Percentiles rank a stretch among this genome's conserved stretches.
phyloP scores from a whole-genome alignment of 2,329 filamentous ascomycete species.

The Neurospora sp. region DNA sequence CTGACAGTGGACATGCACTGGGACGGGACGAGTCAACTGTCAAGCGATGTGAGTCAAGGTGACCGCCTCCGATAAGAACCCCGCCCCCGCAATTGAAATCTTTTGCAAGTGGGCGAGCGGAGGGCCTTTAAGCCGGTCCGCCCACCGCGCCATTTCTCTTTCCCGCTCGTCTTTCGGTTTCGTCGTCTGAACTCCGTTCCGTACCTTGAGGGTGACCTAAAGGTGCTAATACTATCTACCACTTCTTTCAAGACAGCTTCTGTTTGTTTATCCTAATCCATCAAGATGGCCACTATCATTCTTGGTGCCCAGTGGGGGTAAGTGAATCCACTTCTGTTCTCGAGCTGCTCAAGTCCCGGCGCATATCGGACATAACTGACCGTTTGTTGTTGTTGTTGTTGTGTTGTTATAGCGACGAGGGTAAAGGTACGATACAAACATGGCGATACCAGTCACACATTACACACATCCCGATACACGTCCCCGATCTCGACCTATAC shows the following conservation, averaged over 20 bases:
- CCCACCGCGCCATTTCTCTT: not conserved
- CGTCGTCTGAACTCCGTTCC: not conserved
- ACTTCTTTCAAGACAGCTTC: not conserved
- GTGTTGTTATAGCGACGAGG: constrained; percentile 17
- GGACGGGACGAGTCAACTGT: not conserved
- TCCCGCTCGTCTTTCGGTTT: not conserved
- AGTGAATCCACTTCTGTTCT: constrained; percentile 18
- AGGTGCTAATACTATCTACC: not conserved
- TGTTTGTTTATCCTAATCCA: not conserved
- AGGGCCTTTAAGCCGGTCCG: not conserved
- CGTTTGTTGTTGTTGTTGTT: not conserved
- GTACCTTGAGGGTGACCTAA: not conserved
- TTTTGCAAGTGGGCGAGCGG: not conserved
- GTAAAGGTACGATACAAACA: constrained; percentile 14
- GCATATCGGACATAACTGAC: constrained; percentile 3
- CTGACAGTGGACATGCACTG: not conserved
- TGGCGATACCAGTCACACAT: not conserved
- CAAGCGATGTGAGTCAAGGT: not conserved
- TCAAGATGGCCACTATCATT: constrained; percentile 42
- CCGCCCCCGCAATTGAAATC: not conserved
- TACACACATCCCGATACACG: not conserved
- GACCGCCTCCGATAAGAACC: not conserved
- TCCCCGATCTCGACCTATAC: not conserved
- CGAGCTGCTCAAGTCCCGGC: not conserved
- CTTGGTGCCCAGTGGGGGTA: constrained; percentile 52